These are phyloP conservation scores for Colletotrichum incanum DNA, from an alignment of 2,329 filamentous ascomycete genomes.

Conservation along the genomic window DNA sequence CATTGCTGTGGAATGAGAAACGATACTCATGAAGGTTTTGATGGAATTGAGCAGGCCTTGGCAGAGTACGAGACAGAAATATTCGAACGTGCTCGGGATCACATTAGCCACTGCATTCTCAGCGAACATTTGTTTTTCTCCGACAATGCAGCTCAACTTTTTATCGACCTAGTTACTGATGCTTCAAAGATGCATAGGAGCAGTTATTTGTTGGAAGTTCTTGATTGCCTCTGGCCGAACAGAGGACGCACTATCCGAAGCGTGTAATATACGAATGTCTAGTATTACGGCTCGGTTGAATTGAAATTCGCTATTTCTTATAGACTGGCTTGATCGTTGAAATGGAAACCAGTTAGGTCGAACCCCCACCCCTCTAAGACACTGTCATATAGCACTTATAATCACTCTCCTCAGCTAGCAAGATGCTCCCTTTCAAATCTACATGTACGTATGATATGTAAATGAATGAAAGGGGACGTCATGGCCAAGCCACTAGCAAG, in stretches of 20 bases:
- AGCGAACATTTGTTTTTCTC: slow-evolving; percentile 25
- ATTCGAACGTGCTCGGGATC: slow-evolving; percentile 13
- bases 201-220: not conserved
- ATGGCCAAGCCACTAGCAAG: no score
- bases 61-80: slow-evolving; percentile 29
- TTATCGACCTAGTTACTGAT: not conserved
- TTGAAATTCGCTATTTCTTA: not conserved
- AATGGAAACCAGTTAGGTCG: no score
- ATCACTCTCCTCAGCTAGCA: no score
- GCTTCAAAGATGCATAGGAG: not conserved
- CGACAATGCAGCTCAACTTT: not conserved
- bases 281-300: not conserved
- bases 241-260: not conserved
- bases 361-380: no score
- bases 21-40: not conserved
- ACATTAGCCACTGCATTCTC: slow-evolving; percentile 2
- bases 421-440: no score
- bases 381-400: no score
- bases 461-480: no score
- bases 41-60: slow-evolving; percentile 4
- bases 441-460: no score
- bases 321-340: not conserved
- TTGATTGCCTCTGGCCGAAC: no score
- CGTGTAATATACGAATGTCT: no score
- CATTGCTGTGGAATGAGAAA: not conserved